A percentile compares a stretch with the other conserved stretches of the same genome.
Conservation (phyloP, 2,329 filamentous ascomycete genomes). For the Fusarium sp. region DNA sequence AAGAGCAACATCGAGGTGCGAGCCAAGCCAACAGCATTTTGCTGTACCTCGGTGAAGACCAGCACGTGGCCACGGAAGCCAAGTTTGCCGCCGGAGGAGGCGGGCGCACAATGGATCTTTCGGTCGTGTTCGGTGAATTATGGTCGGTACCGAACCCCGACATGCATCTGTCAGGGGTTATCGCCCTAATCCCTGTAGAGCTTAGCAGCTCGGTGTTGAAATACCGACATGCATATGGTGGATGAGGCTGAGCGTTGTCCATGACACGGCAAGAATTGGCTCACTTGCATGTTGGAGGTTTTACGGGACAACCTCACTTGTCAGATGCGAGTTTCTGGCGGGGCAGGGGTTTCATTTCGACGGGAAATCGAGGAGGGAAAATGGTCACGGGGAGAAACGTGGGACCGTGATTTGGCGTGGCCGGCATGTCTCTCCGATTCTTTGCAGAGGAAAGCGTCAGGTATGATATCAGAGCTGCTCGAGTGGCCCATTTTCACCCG, state of each 20-base stretch:
- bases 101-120: background rate
- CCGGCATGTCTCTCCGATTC: background rate
- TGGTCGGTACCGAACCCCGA: conserved; percentile 11
- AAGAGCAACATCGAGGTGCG: background rate
- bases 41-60: background rate
- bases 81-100: background rate
- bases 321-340: background rate
- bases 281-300: background rate
- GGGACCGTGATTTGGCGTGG: background rate
- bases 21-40: background rate
- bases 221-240: conserved; percentile 20
- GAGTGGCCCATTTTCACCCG: background rate
- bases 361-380: background rate
- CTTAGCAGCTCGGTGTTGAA: conserved; percentile 10
- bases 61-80: background rate
- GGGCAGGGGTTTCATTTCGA: background rate
- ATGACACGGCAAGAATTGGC: background rate
- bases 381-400: background rate
- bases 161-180: background rate
- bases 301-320: background rate
- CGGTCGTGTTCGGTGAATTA: conserved; percentile 4
- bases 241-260: conserved; percentile 4
- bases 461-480: background rate
- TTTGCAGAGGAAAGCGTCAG: background rate
- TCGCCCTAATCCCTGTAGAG: background rate